Evolutionary conservation across 768 basidiomycete species (phyloP), one percentile per base, ranked within the genome.

Genomic region (Mycena capillaripes): DNA sequence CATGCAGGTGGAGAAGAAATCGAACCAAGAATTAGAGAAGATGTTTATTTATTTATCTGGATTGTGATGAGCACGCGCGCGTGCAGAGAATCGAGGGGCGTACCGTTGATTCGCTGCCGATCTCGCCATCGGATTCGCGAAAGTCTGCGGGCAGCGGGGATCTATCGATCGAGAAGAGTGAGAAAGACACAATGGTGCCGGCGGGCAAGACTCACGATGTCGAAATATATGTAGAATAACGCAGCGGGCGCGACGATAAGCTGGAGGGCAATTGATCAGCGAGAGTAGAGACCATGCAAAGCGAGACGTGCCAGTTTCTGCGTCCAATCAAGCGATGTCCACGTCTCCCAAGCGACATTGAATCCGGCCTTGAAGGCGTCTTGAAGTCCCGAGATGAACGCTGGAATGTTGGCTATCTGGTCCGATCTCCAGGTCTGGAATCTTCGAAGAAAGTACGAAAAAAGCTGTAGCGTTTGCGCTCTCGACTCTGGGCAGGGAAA

Each of bases 211-310:
- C 65, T 30, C 42, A 66, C 65, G 16, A 66, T 32, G 27, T 57
- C 27, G 30, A 34, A 21, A 23, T 66, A 48, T 11, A 19, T 16
- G 44, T 66, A 57, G 65, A 56, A 56, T 16, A 57, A 30, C 2
- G 19, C 44, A 36, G 56, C 65, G 29, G 65, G 65, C 12, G 30
- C 55, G 55, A 27, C 29, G 14, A 66, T 66, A 42, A 66, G 55
- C 65, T 66, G 55, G 16, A 42, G 7, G 21, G 21, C 2, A 3
- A 32, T n/a, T 29, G 30, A 29, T 36, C 11, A 19, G 34, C 5
- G 30, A 21, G 17, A 7, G 52, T 14, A 8, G 29, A 30, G 29
- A 30, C 4, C 16, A 30, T 8, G 17, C 4, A 42, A 8, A 16
- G 17, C 21, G 16, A 23, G 23, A 53, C 52, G 52, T 30, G 30